Evolutionary conservation across 176 grass and related monocot genomes (phyloP), one percentile per base, ranked within the genome.

Genomic region (Bromus sterilis): DNA sequence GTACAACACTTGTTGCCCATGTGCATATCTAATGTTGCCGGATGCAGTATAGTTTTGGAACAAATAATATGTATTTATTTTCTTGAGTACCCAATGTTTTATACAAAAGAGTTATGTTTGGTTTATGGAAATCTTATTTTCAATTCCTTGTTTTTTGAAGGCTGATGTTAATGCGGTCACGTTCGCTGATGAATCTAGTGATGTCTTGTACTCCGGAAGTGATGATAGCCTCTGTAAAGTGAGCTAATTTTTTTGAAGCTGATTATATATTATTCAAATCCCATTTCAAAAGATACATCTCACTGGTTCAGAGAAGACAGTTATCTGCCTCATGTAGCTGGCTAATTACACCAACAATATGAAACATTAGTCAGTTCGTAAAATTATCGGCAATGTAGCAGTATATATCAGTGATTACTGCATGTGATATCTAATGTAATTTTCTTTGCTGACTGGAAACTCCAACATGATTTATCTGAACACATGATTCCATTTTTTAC

Each of bases 211-310:
- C 84, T 98, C 95, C 81, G 95, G 95, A 62, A 94, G 95, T 78
- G 95, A 98, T 83, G 95, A 98, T 70, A 81, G 80, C 68, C 82
- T 94, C 21, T 98, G 95, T 80, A 98, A 94, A 90, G 92, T 98
- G 25, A 82, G 64, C 39, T 81, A 23, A 34, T 64, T 48, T 79
- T 7, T 53, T 51, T 68, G 66, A 24, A 26, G 7, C 13, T 20
- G 40, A 46, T 51, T 58, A 71, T 20, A 58, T 71, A 71, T 70
- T 43, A 58, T 59, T 10, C 21, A 11, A 12, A 33, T 60, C 0
- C 6, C 30, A 20, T 44, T 43, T 72, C 37, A 72, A 30, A 31
- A 33, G 66, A 26, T 48, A 2, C 9, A 75, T 41, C 35, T 68
- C 9, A 37, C 20, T 81, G 33, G 77, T 85, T 76, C 61, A 34